Conservation (phyloP, 805 yeast genomes). For the Barnettozyma vustinii region DNA sequence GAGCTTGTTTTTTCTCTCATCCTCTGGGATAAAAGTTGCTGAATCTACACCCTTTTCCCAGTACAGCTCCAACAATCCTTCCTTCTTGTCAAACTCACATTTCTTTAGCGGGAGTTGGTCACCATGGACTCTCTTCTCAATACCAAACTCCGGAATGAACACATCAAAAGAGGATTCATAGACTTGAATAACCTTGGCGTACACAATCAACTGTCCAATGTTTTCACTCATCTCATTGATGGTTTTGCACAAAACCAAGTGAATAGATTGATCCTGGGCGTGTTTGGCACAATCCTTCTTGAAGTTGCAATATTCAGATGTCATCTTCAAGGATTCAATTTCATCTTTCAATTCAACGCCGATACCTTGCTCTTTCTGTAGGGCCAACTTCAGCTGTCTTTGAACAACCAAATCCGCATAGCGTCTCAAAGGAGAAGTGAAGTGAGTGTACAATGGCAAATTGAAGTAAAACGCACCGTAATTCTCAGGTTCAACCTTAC, state of each 20-base stretch:
- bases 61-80: constrained; percentile 68
- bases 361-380: constrained; percentile 28
- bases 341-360: constrained; percentile 43
- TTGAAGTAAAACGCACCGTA: constrained; percentile 78
- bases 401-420: constrained; percentile 92
- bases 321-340: constrained; percentile 65
- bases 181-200: constrained; percentile 86
- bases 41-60: constrained; percentile 95
- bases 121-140: constrained; percentile 94
- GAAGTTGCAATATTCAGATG: constrained; percentile 91
- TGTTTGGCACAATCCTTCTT: constrained; percentile 89
- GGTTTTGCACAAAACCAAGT: constrained; percentile 75
- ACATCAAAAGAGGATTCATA: constrained; percentile 96
- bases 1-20: constrained; percentile 65
- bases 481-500: constrained; percentile 73
- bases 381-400: constrained; percentile 73
- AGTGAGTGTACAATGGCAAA: constrained; percentile 84
- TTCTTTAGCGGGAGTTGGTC: constrained; percentile 90
- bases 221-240: constrained; percentile 65
- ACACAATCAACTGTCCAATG: constrained; percentile 77
- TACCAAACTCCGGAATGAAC: constrained; percentile 85
- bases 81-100: constrained; percentile 80
- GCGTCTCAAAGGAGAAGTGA: constrained; percentile 87
- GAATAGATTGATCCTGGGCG: constrained; percentile 94
- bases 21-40: constrained; percentile 87